These are phyloP conservation scores for Recurvomyces mirabilis DNA, from an alignment of 495 filamentous ascomycete species.

Conservation along the genomic window DNA sequence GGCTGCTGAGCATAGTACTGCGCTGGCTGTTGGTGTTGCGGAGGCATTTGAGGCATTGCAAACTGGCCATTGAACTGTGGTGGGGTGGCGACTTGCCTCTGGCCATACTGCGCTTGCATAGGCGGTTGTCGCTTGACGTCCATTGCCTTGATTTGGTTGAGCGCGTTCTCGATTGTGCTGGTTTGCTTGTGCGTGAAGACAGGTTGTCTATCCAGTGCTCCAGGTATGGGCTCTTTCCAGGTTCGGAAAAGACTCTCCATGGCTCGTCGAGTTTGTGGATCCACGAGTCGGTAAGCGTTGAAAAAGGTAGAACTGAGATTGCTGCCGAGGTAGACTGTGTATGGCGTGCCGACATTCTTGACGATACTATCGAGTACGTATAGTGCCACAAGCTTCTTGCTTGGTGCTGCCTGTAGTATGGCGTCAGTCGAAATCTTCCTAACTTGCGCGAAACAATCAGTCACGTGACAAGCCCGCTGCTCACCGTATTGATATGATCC, in stretches of 20 bases:
- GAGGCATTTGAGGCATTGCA: slow-evolving; percentile 26
- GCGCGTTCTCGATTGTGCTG: slow-evolving; percentile 79
- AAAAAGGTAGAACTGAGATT: slow-evolving; percentile 92
- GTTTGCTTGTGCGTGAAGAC: slow-evolving; percentile 81
- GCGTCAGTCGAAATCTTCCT: slow-evolving; percentile 9
- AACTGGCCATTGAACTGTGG: slow-evolving; percentile 40
- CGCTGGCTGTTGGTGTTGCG: slow-evolving; percentile 12
- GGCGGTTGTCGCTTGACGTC: slow-evolving; percentile 58
- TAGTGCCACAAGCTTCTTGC: slow-evolving; percentile 81
- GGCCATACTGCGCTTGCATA: slow-evolving; percentile 31
- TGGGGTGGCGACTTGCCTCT: slow-evolving; percentile 60
- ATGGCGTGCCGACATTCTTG: slow-evolving; percentile 97
- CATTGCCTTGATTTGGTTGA: slow-evolving; percentile 75
- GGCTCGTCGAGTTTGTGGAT: slow-evolving; percentile 65
- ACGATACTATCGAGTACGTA: slow-evolving; percentile 97
- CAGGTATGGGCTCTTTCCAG: slow-evolving; percentile 93
- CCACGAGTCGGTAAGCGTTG: slow-evolving; percentile 84
- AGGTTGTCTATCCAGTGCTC: slow-evolving; percentile 73
- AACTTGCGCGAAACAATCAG: neutral
- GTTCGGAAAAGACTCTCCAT: slow-evolving; percentile 96
- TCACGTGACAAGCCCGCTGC: slow-evolving; percentile 24
- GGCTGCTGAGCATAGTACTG: slow-evolving; percentile 10
- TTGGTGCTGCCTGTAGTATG: slow-evolving; percentile 62
- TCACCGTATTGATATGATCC: slow-evolving; percentile 87
- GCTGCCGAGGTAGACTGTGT: slow-evolving; percentile 83